Evolutionary conservation across 164 flowering plant genomes (phyloP).

Genomic region (Liquidambar formosana): DNA sequence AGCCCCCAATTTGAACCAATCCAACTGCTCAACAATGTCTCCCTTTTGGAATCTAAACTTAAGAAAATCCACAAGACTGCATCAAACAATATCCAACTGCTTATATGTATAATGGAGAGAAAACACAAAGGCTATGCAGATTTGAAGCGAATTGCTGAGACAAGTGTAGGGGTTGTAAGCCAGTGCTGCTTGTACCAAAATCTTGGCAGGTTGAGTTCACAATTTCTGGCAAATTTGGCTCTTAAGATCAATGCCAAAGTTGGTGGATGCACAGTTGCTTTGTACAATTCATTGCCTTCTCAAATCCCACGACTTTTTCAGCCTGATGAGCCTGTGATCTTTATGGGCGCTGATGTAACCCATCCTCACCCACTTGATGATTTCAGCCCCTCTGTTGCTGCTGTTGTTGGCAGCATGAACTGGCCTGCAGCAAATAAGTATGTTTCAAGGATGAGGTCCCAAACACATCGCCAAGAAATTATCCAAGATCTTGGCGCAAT

Average conservation of each 20-base stretch:
- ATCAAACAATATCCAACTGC: conserved; percentile 65
- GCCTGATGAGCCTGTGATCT: conserved; percentile 69
- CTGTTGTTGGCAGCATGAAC: conserved; percentile 93
- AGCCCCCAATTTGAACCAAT: conserved; percentile 67
- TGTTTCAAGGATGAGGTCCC: conserved; percentile 78
- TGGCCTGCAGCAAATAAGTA: conserved; percentile 97
- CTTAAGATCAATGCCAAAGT: conserved; percentile 93
- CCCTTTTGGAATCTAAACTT: conserved; percentile 71
- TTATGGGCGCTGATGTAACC: conserved; percentile 98
- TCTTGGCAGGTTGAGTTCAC: conserved; percentile 58
- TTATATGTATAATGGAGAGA: conserved; percentile 83
- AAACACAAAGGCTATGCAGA: conserved; percentile 94
- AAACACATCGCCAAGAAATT: conserved; percentile 84
- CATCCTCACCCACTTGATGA: conserved; percentile 95
- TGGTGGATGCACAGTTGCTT: conserved; percentile 88
- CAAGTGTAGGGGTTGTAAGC: conserved; percentile 73
- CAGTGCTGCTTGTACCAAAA: conserved; percentile 88
- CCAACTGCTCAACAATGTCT: conserved; percentile 65
- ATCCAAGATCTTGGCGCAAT: conserved; percentile 77
- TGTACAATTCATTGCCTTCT: conserved; percentile 68
- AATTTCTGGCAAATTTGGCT: conserved; percentile 84
- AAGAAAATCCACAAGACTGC: conserved; percentile 57
- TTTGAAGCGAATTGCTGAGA: conserved; percentile 88
- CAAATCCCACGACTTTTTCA: conserved; percentile 70
- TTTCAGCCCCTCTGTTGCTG: conserved; percentile 85